A percentile compares a stretch with the other conserved stretches of the same genome.
phyloP scores from a whole-genome alignment of 2,329 filamentous ascomycete species.

The Sarocladium strictum region DNA sequence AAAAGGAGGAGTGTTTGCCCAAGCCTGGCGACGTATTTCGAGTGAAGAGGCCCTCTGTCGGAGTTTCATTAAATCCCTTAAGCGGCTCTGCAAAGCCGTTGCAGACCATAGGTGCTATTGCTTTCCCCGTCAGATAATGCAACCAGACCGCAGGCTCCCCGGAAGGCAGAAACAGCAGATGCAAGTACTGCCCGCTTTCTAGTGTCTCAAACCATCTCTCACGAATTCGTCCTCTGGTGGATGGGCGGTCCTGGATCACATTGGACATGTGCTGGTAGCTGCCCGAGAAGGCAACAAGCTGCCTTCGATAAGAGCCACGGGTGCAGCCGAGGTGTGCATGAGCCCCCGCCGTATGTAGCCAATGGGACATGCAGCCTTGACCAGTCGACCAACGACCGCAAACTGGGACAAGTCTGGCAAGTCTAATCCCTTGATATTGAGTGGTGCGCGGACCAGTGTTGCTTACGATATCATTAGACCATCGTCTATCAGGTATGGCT shows the following conservation, averaged over 20 bases:
- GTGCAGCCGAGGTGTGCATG: not conserved
- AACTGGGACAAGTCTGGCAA: not conserved
- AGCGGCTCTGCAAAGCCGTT: not conserved
- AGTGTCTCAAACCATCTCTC: not conserved
- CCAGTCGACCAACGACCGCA: not conserved
- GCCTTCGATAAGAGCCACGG: not conserved
- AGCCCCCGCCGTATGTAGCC: not conserved
- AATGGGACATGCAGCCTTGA: not conserved
- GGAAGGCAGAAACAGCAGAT: not conserved
- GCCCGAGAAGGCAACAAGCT: not conserved
- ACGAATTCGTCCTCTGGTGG: not conserved
- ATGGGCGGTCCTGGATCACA: not conserved
- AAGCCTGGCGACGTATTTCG: no score
- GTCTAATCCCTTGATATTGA: not conserved
- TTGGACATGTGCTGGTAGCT: not conserved
- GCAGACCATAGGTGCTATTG: no score
- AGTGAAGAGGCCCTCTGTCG: no score
- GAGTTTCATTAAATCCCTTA: not conserved
- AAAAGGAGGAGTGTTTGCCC: no score
- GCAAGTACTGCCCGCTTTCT: not conserved
- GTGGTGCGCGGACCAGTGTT: not conserved
- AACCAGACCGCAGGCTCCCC: not conserved
- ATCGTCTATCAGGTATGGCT: no score
- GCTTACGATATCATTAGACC: no score
- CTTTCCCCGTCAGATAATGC: no score